A percentile compares a stretch with the other conserved stretches of the same genome.
phyloP scores from a whole-genome alignment of 176 grass and related monocot genomes.

The maize (Zea mays) region Zm-B73-REFERENCE-NAM-5.0 NC_050100.1:211760501-211761000 shows the following conservation, averaged over 20 bases:
- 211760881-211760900: too few relatives aligned
- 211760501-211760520: slow-evolving; percentile 20
- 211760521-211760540: slow-evolving; percentile 8
- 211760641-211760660: background rate
- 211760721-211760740: background rate
- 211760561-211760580: background rate
- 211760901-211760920: background rate
- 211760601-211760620: too few relatives aligned
- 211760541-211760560: background rate
- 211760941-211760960: slow-evolving; percentile 12
- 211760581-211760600: background rate
- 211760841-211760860: too few relatives aligned
- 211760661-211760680: background rate
- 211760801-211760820: background rate
- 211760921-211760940: slow-evolving; percentile 7
- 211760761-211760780: background rate
- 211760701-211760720: slow-evolving; percentile 11
- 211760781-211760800: slow-evolving; percentile 10
- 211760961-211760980: background rate
- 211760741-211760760: background rate
- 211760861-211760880: too few relatives aligned
- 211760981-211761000: slow-evolving; percentile 14
- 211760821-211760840: too few relatives aligned
- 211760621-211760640: background rate
- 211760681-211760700: slow-evolving; percentile 7